phyloP scores from a whole-genome alignment of 495 filamentous ascomycete genomes.

The Evernia prunastri region DNA sequence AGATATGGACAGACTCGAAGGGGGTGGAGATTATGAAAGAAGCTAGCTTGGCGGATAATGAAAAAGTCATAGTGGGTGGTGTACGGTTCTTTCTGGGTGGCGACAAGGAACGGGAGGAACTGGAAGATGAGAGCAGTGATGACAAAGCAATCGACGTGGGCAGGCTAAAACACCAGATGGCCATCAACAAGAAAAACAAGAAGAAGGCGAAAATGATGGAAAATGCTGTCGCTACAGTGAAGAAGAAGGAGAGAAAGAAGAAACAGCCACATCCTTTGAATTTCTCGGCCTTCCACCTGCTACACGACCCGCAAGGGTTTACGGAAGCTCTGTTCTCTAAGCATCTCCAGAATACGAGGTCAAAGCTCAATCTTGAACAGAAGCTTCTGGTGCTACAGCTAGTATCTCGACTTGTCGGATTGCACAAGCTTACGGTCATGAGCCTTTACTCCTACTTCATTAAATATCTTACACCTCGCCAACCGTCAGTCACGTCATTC shows the following conservation, averaged over 20 bases:
- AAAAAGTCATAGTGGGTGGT: constrained; percentile 81
- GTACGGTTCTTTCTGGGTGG: constrained; percentile 93
- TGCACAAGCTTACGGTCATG: constrained; percentile 86
- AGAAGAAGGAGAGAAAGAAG: constrained; percentile 82
- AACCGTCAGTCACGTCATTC: constrained; percentile 90
- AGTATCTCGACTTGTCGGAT: constrained; percentile 79
- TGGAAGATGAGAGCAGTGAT: constrained; percentile 82
- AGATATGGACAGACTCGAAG: constrained; percentile 83
- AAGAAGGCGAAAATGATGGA: constrained; percentile 75
- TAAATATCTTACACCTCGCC: constrained; percentile 79
- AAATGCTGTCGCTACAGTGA: constrained; percentile 69
- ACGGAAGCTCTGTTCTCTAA: constrained; percentile 85
- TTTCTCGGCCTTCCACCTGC: constrained; percentile 94
- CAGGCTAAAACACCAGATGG: constrained; percentile 72
- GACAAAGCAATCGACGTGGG: constrained; percentile 71
- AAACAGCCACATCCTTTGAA: constrained; percentile 78
- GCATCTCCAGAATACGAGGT: constrained; percentile 80
- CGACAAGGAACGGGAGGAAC: constrained; percentile 87
- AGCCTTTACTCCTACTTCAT: constrained; percentile 81
- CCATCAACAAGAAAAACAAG: constrained; percentile 92
- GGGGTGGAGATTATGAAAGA: constrained; percentile 94
- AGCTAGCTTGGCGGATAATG: constrained; percentile 71
- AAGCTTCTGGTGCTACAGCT: constrained; percentile 84
- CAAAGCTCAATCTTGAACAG: constrained; percentile 82
- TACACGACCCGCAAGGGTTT: constrained; percentile 94